These are phyloP conservation scores for Fagopyrum homotropicum DNA, from an alignment of 148 eudicot genomes.

Conservation along the genomic window DNA sequence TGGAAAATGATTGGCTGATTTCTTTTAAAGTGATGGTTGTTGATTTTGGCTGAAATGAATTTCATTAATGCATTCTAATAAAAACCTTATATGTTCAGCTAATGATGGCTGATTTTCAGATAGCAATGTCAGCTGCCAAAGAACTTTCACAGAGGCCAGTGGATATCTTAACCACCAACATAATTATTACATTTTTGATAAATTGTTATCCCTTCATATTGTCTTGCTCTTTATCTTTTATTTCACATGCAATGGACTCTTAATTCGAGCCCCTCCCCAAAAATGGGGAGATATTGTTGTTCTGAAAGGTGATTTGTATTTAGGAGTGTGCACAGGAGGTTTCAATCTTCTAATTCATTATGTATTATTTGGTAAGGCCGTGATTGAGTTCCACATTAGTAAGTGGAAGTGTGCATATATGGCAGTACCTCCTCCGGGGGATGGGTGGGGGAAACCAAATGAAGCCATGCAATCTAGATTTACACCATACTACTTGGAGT, in stretches of 20 bases:
- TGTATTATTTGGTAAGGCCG: not conserved
- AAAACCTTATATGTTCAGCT: not conserved
- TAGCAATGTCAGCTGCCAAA: not conserved
- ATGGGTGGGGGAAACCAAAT: not conserved
- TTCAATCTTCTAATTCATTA: not conserved
- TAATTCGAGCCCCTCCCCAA: too few species aligned
- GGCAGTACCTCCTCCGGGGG: not conserved
- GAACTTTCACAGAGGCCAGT: slow-evolving; percentile 1
- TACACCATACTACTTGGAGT: not conserved
- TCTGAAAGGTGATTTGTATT: not conserved
- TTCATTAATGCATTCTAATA: not conserved
- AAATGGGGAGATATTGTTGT: not conserved
- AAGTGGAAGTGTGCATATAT: not conserved
- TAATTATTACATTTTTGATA: not conserved
- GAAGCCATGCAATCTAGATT: not conserved
- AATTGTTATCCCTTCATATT: not conserved
- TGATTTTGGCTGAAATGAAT: not conserved
- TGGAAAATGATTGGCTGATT: not conserved
- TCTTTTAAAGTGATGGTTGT: not conserved
- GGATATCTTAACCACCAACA: not conserved
- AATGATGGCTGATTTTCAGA: not conserved
- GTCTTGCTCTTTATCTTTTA: not conserved
- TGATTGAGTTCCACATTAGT: not conserved
- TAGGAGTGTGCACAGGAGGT: not conserved
- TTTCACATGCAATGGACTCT: not conserved